A percentile compares a stretch with the other conserved stretches of the same genome.
These are phyloP conservation scores for Globisporangium spiculum DNA, from an alignment of 352 stramenopile species.

Conservation along the genomic window DNA sequence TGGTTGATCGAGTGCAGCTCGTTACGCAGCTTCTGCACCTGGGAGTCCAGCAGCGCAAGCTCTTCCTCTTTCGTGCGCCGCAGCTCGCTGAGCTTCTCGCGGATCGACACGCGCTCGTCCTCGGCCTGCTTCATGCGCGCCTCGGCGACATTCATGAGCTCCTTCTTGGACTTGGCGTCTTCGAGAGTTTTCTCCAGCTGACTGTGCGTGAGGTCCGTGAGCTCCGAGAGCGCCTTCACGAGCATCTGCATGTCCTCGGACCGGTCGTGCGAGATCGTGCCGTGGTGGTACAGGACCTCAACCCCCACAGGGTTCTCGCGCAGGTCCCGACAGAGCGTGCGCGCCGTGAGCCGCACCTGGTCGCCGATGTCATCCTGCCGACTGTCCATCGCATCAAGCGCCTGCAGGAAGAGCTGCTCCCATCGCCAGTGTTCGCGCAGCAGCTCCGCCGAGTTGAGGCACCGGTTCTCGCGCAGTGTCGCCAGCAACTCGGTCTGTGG, in stretches of 20 bases:
- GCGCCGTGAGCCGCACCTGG: conserved; percentile 67
- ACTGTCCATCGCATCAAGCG: conserved; percentile 51
- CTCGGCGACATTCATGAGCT: conserved; percentile 74
- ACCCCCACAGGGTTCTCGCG: conserved; percentile 70
- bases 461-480: conserved; percentile 60
- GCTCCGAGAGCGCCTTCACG: conserved; percentile 74
- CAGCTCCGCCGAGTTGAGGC: conserved; percentile 51
- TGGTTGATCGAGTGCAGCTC: conserved; percentile 77
- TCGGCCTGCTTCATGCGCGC: conserved; percentile 79
- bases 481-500: conserved; percentile 50
- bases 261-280: conserved; percentile 44
- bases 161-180: conserved; percentile 80
- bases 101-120: conserved; percentile 71
- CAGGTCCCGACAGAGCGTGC: conserved; percentile 65
- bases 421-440: conserved; percentile 76
- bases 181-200: conserved; percentile 84
- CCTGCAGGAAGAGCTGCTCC: conserved; percentile 71
- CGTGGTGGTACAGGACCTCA: conserved; percentile 74
- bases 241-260: conserved; percentile 71
- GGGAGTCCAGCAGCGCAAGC: conserved; percentile 69
- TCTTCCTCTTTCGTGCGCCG: conserved; percentile 83
- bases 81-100: conserved; percentile 74
- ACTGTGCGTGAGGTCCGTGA: conserved; percentile 74
- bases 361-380: conserved; percentile 70
- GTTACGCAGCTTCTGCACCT: conserved; percentile 78